Conservation (phyloP, 495 filamentous ascomycete genomes). For the Hypoxylon intermedium region DNA sequence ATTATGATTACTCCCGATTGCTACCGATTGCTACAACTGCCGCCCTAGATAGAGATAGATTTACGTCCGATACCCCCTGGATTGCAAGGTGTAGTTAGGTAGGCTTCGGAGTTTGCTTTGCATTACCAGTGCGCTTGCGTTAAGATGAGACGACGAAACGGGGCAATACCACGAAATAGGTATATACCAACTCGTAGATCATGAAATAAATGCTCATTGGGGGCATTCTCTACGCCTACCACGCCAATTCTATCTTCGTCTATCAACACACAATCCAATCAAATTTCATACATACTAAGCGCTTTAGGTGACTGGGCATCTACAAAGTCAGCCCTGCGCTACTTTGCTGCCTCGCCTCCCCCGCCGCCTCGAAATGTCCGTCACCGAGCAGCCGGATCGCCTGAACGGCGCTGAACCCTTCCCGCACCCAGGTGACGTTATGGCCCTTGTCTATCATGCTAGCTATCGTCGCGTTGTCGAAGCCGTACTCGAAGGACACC, state of each 20-base stretch:
- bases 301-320: neutral
- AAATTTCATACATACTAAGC: neutral
- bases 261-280: too few relatives aligned
- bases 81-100: conserved; percentile 17
- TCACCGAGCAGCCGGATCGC: conserved; percentile 65
- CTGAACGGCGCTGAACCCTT: conserved; percentile 69
- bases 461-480: conserved; percentile 68
- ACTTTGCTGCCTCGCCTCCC: conserved; percentile 72
- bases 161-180: neutral
- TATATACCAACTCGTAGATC: neutral
- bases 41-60: conserved; percentile 29
- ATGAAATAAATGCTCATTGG: neutral
- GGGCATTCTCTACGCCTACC: too few relatives aligned
- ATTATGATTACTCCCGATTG: neutral
- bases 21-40: conserved; percentile 2
- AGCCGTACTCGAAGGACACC: conserved; percentile 70
- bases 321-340: conserved; percentile 65
- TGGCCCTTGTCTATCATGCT: conserved; percentile 69
- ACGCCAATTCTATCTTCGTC: too few relatives aligned
- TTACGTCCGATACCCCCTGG: conserved; percentile 32
- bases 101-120: conserved; percentile 27
- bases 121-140: neutral
- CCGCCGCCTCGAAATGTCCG: conserved; percentile 45
- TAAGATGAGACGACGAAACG: neutral
- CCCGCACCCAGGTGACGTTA: conserved; percentile 73